Conservation (phyloP, 441 rosid genomes). For the Metrosideros polymorpha region DNA sequence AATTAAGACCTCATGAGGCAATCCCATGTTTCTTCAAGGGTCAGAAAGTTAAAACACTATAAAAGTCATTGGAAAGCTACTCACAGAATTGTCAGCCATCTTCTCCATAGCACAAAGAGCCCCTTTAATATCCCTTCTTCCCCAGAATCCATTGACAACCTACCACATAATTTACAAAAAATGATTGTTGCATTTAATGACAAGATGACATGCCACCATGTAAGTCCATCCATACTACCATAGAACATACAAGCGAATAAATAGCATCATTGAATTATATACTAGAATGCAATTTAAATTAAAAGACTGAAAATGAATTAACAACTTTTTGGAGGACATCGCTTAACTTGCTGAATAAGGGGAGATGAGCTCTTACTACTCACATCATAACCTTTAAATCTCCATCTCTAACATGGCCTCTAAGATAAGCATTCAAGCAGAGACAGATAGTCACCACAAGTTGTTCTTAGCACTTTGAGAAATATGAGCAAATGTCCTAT, state of each 20-base stretch:
- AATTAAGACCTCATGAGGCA: neutral
- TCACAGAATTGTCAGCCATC: constrained; percentile 93
- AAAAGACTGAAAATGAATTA: neutral
- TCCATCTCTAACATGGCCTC: neutral
- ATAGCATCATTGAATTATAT: neutral
- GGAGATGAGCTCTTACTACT: neutral
- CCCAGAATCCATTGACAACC: constrained; percentile 89
- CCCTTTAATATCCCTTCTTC: constrained; percentile 70
- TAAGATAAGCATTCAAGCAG: neutral
- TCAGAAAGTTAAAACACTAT: neutral
- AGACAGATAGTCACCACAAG: neutral
- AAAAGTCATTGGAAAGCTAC: constrained; percentile 13
- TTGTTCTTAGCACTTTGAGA: neutral
- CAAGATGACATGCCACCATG: neutral
- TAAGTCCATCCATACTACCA: neutral
- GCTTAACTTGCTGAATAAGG: neutral
- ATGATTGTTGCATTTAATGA: neutral
- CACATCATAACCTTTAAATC: neutral
- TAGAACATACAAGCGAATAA: neutral
- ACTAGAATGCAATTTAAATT: neutral
- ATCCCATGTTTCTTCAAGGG: neutral
- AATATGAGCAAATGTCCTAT: neutral
- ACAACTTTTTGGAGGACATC: neutral
- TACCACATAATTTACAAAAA: constrained; percentile 19
- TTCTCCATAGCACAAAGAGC: constrained; percentile 72